Evolutionary conservation across 176 grass and related monocot genomes (phyloP).

Genomic region (Oryza officinalis): DNA sequence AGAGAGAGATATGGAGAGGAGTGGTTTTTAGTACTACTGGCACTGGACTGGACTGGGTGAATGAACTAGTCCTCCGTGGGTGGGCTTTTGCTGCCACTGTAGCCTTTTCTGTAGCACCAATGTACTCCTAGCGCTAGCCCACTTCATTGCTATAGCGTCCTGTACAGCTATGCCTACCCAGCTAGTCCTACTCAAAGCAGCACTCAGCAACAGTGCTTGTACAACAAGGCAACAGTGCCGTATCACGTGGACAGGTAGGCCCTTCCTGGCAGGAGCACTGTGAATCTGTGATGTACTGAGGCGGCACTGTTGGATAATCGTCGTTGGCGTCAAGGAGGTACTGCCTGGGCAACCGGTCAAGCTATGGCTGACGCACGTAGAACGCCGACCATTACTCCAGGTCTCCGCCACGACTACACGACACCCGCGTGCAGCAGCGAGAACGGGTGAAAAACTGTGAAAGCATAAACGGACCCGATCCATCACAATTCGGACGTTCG

Average conservation of each 20-base stretch:
- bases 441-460: no score
- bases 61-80: conserved; percentile 50
- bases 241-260: conserved; percentile 9
- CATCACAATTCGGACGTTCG: no score
- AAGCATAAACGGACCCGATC: no score
- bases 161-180: background rate
- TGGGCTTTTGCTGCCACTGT: conserved; percentile 45
- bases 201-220: background rate
- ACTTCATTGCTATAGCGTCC: background rate
- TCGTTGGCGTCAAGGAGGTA: background rate
- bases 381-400: background rate
- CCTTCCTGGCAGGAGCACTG: background rate
- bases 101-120: conserved; percentile 1
- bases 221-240: conserved; percentile 5
- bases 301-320: background rate
- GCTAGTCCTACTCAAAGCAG: background rate
- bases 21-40: background rate
- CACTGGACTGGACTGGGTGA: conserved; percentile 33
- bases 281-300: background rate
- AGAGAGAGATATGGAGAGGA: background rate
- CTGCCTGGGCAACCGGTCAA: background rate
- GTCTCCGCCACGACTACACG: background rate
- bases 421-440: background rate
- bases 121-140: background rate
- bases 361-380: background rate